Conservation (phyloP, 768 basidiomycete genomes). For the Tylopilus rubrobrunneus region DNA sequence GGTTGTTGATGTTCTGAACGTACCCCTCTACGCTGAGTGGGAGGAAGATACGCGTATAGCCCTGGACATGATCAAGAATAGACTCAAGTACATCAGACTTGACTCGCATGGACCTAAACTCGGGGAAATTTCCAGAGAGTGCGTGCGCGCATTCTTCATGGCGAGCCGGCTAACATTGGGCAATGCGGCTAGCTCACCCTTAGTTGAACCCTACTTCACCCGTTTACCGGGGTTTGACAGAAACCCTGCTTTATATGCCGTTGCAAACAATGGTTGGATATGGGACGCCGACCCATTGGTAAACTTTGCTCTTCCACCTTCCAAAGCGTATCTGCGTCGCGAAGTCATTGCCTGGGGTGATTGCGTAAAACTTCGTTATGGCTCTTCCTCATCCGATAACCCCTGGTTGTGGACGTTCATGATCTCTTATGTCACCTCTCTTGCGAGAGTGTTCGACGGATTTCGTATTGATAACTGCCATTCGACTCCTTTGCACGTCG, state of each 20-base stretch:
- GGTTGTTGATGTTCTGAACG: too few species aligned
- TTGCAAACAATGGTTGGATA: constrained; percentile 99
- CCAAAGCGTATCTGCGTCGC: constrained; percentile 91
- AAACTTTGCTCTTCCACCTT: constrained; percentile 90
- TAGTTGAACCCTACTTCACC: constrained; percentile 93
- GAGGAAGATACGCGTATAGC: constrained; percentile 77
- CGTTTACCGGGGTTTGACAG: constrained; percentile 61
- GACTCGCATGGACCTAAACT: constrained; percentile 81
- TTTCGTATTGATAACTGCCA: constrained; percentile 99
- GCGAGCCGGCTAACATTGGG: constrained; percentile 5
- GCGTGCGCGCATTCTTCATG: constrained; percentile 29
- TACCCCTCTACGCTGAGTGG: constrained; percentile 84
- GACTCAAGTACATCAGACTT: constrained; percentile 76
- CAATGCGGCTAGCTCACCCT: constrained; percentile 53
- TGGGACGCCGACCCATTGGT: constrained; percentile 93
- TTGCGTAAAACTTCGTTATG: constrained; percentile 97
- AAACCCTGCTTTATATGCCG: constrained; percentile 55
- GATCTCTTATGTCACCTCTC: constrained; percentile 72
- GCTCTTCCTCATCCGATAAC: constrained; percentile 71
- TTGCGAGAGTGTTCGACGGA: constrained; percentile 86
- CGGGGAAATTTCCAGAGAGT: constrained; percentile 76
- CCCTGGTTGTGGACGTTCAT: constrained; percentile 96
- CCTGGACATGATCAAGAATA: constrained; percentile 66
- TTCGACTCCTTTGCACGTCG: constrained; percentile 95
- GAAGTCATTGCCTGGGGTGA: constrained; percentile 98